Evolutionary conservation across 768 basidiomycete species (phyloP).

Genomic region (Auriscalpium vulgare): DNA sequence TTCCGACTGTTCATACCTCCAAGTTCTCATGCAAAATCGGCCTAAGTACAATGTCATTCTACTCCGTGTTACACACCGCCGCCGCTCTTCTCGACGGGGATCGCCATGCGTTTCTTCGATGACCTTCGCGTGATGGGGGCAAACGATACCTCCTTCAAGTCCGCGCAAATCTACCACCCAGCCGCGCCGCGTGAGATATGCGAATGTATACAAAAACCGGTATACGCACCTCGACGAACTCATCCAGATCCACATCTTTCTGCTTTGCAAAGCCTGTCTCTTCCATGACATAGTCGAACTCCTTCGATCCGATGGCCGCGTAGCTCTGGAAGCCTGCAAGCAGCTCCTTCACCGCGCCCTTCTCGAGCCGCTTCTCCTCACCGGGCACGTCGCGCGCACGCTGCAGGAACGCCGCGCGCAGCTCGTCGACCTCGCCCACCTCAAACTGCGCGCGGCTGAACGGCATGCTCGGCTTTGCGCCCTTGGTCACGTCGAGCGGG

Average conservation of each 20-base stretch:
- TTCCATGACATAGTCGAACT: constrained; percentile 67
- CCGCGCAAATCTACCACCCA: constrained; percentile 54
- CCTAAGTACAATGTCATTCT: too few species aligned
- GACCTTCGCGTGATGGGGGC: constrained; percentile 26
- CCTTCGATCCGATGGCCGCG: constrained; percentile 49
- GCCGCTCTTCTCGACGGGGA: constrained; percentile 48
- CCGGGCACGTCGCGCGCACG: constrained; percentile 19
- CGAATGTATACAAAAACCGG: neutral
- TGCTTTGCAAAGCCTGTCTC: constrained; percentile 61
- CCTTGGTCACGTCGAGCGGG: constrained; percentile 17
- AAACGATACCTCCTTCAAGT: constrained; percentile 58
- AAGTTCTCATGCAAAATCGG: too few species aligned
- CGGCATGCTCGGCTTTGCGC: constrained; percentile 10
- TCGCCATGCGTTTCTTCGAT: constrained; percentile 31
- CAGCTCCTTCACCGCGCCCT: constrained; percentile 26
- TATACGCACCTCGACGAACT: constrained; percentile 73
- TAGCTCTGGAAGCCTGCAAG: constrained; percentile 37
- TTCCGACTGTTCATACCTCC: too few species aligned
- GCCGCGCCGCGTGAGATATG: neutral
- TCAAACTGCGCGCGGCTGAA: constrained; percentile 49
- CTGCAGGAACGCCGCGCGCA: constrained; percentile 29
- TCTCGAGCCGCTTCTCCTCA: constrained; percentile 29
- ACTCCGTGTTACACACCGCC: constrained; percentile 33
- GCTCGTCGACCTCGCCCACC: constrained; percentile 38
- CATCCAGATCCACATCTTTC: constrained; percentile 64